Conservation (phyloP, 192 early-diverging fungal species). For the Coemansia sp. region DNA sequence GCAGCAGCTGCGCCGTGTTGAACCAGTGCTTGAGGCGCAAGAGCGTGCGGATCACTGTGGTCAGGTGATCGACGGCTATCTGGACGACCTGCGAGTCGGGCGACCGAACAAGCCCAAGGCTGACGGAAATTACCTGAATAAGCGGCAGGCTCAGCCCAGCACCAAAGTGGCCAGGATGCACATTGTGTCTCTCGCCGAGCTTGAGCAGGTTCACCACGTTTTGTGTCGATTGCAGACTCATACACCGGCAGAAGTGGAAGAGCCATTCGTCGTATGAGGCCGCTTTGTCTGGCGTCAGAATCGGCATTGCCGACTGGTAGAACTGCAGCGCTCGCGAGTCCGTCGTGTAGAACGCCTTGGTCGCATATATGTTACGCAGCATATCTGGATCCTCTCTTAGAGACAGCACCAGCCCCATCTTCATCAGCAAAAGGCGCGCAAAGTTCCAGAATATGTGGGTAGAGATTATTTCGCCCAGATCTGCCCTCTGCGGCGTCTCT, state of each 20-base stretch:
- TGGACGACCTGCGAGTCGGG: slow-evolving; percentile 44
- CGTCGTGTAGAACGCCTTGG: slow-evolving; percentile 49
- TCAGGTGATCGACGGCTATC: slow-evolving; percentile 46
- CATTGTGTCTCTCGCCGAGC: slow-evolving; percentile 41
- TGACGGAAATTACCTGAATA: slow-evolving; percentile 49
- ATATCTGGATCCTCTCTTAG: slow-evolving; percentile 42
- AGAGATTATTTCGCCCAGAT: slow-evolving; percentile 51
- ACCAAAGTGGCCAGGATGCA: slow-evolving; percentile 51
- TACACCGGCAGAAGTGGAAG: slow-evolving; percentile 56
- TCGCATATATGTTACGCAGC: slow-evolving; percentile 51
- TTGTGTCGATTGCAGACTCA: slow-evolving; percentile 53
- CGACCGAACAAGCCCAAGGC: slow-evolving; percentile 45
- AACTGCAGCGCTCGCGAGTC: slow-evolving; percentile 43
- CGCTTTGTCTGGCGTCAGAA: slow-evolving; percentile 50
- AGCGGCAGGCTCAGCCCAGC: slow-evolving; percentile 45
- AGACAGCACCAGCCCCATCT: slow-evolving; percentile 53
- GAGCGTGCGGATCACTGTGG: slow-evolving; percentile 44
- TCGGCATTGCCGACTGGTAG: slow-evolving; percentile 50
- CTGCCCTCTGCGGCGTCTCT: slow-evolving; percentile 37
- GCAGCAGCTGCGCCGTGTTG: slow-evolving; percentile 51
- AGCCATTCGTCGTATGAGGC: slow-evolving; percentile 53
- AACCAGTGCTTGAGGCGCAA: slow-evolving; percentile 54
- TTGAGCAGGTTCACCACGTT: slow-evolving; percentile 50
- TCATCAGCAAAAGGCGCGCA: slow-evolving; percentile 51
- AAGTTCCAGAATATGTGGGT: slow-evolving; percentile 54